Evolutionary conservation across 768 basidiomycete species (phyloP), one percentile per base, ranked within the genome.

Genomic region (Hygrophoropsis aurantiaca): DNA sequence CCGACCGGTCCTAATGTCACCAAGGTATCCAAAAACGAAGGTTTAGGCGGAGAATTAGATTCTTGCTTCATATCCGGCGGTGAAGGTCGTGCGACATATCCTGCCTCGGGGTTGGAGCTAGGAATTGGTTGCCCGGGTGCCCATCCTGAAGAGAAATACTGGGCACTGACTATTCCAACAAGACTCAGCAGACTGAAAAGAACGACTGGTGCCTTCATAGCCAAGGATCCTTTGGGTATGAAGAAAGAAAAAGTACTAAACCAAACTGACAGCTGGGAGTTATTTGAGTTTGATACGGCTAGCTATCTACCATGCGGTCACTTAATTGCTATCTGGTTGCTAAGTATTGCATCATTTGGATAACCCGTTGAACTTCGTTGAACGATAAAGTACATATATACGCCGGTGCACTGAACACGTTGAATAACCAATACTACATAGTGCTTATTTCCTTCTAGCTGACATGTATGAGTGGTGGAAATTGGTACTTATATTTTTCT

Each of bases 131-230:
- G 84, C 23, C 87, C 89, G 3, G 90, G 90, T 23, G 70, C 59
- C 90, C 90, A 92, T n/a, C 90, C 90, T 25, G 72, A 71, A 3
- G 88, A 90, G 66, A 90, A 84, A 65, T 90, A 90, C 53, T 87
- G 82, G 11, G 86, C 87, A 42, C 68, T 66, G 36, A 39, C 55
- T n/a, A 67, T 52, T 15, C 52, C 52, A 4, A 42, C 33, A 10
- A 51, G 44, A 16, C 32, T 41, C 16, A 63, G 46, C 19, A 67
- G 21, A 67, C 63, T 39, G 72, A 62, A 45, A 65, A 53, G 44
- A 57, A 78, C 52, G 23, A 66, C 56, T 27, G 70, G 64, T 45
- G 74, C 45, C 72, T 74, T 82, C 85, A 87, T 87, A 62, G 62
- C 68, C 57, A 67, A 57, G 23, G 21, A 18, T 34, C 55, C 42